Conservation (phyloP, 2,329 filamentous ascomycete genomes). For the Fusarium sp. region DNA sequence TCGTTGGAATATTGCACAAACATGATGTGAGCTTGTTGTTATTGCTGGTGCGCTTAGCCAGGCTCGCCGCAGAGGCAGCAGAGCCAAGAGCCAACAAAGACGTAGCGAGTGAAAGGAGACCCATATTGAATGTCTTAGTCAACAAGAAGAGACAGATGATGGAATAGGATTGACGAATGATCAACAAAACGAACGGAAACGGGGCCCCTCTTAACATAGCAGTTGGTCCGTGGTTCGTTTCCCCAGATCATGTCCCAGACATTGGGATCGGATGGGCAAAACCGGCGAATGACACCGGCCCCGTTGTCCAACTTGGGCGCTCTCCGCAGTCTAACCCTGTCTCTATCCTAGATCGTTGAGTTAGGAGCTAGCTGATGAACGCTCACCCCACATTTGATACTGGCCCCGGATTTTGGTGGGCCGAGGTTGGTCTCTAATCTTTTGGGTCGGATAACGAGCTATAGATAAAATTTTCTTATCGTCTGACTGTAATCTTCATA, state of each 20-base stretch:
- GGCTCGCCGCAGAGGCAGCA: neutral
- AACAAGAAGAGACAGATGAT: neutral
- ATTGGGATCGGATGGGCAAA: constrained; percentile 4
- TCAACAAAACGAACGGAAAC: neutral
- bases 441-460: neutral
- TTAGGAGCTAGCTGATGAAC: constrained; percentile 3
- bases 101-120: constrained; percentile 16
- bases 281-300: constrained; percentile 14
- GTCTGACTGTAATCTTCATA: neutral
- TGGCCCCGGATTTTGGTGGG: neutral
- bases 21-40: constrained; percentile 4
- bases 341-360: neutral
- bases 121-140: neutral
- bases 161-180: neutral
- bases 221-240: neutral
- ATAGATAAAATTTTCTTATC: neutral
- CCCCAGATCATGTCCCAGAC: neutral
- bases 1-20: neutral
- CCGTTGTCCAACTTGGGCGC: neutral
- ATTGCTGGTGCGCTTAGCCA: constrained; percentile 9
- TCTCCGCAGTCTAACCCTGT: constrained; percentile 7
- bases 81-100: constrained; percentile 12
- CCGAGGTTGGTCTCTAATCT: neutral
- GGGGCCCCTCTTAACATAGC: constrained; percentile 10
- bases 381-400: constrained; percentile 13